A percentile compares a stretch with the other conserved stretches of the same genome.
Conservation (phyloP, 2,329 filamentous ascomycete genomes). For the Fusarium gaditjirri region DNA sequence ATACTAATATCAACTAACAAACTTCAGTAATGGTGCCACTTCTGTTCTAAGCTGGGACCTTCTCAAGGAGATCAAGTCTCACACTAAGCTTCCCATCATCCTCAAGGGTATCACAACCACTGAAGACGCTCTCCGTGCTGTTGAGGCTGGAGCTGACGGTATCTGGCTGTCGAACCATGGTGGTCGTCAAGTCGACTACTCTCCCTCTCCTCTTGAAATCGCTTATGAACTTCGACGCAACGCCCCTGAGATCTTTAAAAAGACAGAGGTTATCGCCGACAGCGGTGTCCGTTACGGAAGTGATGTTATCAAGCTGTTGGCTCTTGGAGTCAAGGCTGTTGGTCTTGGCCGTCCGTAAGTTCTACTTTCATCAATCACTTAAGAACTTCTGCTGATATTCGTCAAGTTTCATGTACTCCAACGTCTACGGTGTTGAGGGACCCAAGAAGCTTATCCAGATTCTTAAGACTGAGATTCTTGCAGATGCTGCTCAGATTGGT, state of each 20-base stretch:
- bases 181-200: slow-evolving; percentile 53
- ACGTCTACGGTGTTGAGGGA: slow-evolving; percentile 60
- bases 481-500: slow-evolving; percentile 50
- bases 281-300: slow-evolving; percentile 53
- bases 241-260: slow-evolving; percentile 50
- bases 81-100: slow-evolving; percentile 51
- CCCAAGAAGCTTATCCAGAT: slow-evolving; percentile 59
- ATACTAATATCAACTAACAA: background rate
- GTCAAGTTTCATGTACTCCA: slow-evolving; percentile 59
- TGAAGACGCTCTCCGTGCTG: slow-evolving; percentile 50
- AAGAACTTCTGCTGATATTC: background rate
- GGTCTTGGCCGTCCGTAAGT: slow-evolving; percentile 54
- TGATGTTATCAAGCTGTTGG: slow-evolving; percentile 54
- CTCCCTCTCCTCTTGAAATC: slow-evolving; percentile 41
- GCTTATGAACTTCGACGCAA: slow-evolving; percentile 50
- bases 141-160: slow-evolving; percentile 48
- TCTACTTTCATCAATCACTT: background rate
- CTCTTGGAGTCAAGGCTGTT: slow-evolving; percentile 53
- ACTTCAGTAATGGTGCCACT: slow-evolving; percentile 25
- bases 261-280: slow-evolving; percentile 52
- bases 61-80: slow-evolving; percentile 45
- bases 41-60: slow-evolving; percentile 43
- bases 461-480: slow-evolving; percentile 58
- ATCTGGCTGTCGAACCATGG: slow-evolving; percentile 57
- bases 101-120: slow-evolving; percentile 53